Conservation (phyloP, 306 rosid genomes). For the Cucurbita maxima region DNA sequence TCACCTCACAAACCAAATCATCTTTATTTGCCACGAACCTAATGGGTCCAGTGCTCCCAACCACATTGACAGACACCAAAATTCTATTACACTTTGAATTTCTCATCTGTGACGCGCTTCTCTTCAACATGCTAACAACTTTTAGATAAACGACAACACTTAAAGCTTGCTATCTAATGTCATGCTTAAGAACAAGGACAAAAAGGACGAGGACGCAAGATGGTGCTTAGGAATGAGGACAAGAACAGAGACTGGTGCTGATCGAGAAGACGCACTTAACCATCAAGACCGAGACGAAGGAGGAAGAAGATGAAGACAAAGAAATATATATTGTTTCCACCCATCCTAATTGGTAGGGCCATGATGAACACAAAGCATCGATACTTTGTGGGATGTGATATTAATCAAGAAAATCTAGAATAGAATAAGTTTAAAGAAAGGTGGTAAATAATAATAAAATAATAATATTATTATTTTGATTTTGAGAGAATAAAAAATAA, state of each 20-base stretch:
- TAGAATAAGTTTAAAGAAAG: background rate
- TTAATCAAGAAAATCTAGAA: background rate
- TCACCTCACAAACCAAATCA: slow-evolving; percentile 12
- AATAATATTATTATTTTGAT: no score
- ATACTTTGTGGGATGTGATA: background rate
- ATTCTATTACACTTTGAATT: slow-evolving; percentile 13
- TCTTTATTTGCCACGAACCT: slow-evolving; percentile 23
- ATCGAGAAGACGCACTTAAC: background rate
- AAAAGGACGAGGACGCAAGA: no score
- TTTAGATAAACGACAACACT: background rate
- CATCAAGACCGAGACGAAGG: background rate
- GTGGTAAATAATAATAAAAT: background rate
- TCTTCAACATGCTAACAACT: background rate
- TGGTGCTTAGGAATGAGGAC: background rate
- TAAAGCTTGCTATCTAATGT: background rate
- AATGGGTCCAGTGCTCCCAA: slow-evolving; percentile 23
- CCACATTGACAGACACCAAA: slow-evolving; percentile 13
- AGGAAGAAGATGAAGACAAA: background rate
- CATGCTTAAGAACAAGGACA: background rate
- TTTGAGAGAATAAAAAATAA: no score
- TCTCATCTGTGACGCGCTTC: background rate
- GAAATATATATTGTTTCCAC: background rate
- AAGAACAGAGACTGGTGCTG: background rate
- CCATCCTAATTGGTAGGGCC: background rate
- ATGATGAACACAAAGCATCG: background rate